Conservation (phyloP, 2,329 filamentous ascomycete genomes). For the Acarospora socialis region DNA sequence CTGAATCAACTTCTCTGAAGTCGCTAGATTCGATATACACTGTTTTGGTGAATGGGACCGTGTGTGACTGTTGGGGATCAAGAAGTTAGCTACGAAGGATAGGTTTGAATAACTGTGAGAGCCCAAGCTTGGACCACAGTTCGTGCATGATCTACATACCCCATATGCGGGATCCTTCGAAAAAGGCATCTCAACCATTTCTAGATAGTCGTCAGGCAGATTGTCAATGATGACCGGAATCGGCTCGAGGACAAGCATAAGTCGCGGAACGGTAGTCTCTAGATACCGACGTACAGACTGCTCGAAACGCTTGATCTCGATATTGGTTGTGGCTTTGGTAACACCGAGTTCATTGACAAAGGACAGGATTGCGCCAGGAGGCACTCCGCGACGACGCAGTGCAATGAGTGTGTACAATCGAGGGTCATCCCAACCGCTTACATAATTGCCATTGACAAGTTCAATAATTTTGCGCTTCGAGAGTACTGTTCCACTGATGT, state of each 20-base stretch:
- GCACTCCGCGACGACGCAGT: constrained; percentile 69
- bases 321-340: constrained; percentile 65
- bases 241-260: constrained; percentile 82
- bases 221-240: constrained; percentile 72
- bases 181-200: constrained; percentile 60
- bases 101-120: constrained; percentile 30
- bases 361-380: constrained; percentile 72
- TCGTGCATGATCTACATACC: no score
- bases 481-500: constrained; percentile 70
- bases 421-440: constrained; percentile 84
- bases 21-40: constrained; percentile 76
- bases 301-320: constrained; percentile 72
- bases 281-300: constrained; percentile 73
- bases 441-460: constrained; percentile 62
- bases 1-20: constrained; percentile 58
- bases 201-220: constrained; percentile 49
- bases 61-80: constrained; percentile 33
- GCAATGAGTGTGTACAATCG: constrained; percentile 77
- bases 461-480: constrained; percentile 74
- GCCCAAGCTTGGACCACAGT: no score
- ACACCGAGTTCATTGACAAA: constrained; percentile 89
- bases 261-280: constrained; percentile 70
- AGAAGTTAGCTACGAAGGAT: no score
- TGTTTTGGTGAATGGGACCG: constrained; percentile 54
- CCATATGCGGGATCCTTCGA: constrained; percentile 54